phyloP scores from a whole-genome alignment of 164 flowering plant species.

The Malania oleifera region DNA sequence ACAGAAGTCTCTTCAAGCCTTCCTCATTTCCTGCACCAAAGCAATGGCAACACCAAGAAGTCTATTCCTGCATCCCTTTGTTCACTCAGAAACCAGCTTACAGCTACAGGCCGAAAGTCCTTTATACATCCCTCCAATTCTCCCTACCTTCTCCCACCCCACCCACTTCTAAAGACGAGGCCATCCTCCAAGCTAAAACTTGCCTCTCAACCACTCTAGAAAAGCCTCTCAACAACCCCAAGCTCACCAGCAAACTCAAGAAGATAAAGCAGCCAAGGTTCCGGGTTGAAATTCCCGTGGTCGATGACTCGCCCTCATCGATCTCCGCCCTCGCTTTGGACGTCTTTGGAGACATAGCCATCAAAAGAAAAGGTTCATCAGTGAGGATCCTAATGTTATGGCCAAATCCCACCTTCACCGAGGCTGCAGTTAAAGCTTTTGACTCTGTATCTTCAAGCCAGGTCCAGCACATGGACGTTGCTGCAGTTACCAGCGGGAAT shows the following conservation, averaged over 20 bases:
- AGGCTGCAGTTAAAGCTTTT: conserved; percentile 37
- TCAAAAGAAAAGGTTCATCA: conserved; percentile 47
- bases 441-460: conserved; percentile 18
- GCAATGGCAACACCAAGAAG: conserved; percentile 10
- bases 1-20: conserved; percentile 24
- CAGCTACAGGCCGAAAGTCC: conserved; percentile 10
- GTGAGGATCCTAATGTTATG: conserved; percentile 50
- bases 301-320: conserved; percentile 60
- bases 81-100: conserved; percentile 6
- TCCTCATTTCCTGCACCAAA: conserved; percentile 14
- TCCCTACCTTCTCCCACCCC: conserved; percentile 44
- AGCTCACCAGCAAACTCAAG: conserved; percentile 65
- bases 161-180: conserved; percentile 75
- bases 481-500: conserved; percentile 22
- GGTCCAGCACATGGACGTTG: conserved; percentile 34
- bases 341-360: conserved; percentile 46
- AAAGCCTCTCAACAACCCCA: conserved; percentile 72
- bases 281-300: conserved; percentile 75
- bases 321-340: conserved; percentile 51
- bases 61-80: conserved; percentile 9
- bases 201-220: conserved; percentile 58
- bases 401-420: conserved; percentile 35
- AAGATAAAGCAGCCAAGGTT: conserved; percentile 63
- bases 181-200: conserved; percentile 76
- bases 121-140: conserved; percentile 15